Base-by-base conservation (phyloP, 1,139 yeast genomes). In the Candida tunisiensis region DNA sequence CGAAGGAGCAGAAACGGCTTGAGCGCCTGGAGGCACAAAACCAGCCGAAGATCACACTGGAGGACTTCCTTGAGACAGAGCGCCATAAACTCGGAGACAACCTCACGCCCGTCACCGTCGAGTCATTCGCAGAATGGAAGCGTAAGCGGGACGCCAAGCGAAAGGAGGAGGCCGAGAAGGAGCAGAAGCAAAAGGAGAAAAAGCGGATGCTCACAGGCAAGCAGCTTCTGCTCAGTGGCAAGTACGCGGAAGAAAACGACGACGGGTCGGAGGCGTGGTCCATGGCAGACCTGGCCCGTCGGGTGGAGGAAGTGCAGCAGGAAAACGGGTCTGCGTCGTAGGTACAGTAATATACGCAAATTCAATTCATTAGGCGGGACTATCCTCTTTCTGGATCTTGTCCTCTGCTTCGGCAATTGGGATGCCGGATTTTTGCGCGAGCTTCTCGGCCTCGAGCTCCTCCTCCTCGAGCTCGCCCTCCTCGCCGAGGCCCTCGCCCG, bases 61-160 rank as follows among this genome's bases (percentile, higher is more conserved):
- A 91, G 55, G 98, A 91, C 38, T 88, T 88, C 51, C 70, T 91
- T 39, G 98, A 91, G 50, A 70, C 91, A 33, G 98, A 88, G 56
- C 74, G 96, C 57, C 77, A 71, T 37, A 74, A 73, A 47, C 62
- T 91, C 47, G 93, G 92, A 42, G 57, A 66, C 32, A 65, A 70
- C 28, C 65, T 83, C 45, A 85, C 95, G 2, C 95, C 96, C 17
- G 83, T 91, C 35, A 85, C 93, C 2, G 58, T 70, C 21, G 85
- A 77, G 34, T 51, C 83, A n/a, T 91, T 91, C 51, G 65, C 65
- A 23, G 65, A 65, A 44, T 91, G 98, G 98, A 85, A 85, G 57
- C 49, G 54, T 38, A 68, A 71, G 36, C 79, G 82, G 41, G 55
- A 57, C 35, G 65, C 64, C 34, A 68, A 69, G 51, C 75, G 65